A percentile compares a stretch with the other conserved stretches of the same genome.
Conservation (phyloP, 2,329 filamentous ascomycete species). For the Coniochaeta ligniaria region DNA sequence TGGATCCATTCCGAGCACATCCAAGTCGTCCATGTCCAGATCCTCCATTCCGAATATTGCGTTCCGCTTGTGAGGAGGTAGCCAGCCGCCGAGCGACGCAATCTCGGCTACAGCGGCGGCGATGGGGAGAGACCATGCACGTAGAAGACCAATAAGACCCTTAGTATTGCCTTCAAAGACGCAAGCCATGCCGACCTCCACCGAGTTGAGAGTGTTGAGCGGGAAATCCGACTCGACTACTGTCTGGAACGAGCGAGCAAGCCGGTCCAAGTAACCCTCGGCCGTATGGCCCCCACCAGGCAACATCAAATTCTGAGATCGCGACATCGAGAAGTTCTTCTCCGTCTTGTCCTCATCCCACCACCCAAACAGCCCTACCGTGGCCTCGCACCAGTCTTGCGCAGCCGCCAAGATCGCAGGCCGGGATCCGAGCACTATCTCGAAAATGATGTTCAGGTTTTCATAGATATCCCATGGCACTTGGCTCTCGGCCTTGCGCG, state of each 20-base stretch:
- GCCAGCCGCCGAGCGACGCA: constrained; percentile 76
- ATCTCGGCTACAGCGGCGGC: constrained; percentile 76
- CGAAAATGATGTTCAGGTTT: constrained; percentile 72
- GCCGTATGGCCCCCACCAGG: constrained; percentile 39
- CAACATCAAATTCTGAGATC: constrained; percentile 26
- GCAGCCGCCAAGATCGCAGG: constrained; percentile 69
- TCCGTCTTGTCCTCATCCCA: constrained; percentile 72
- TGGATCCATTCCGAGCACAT: constrained; percentile 65
- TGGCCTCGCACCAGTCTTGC: constrained; percentile 89
- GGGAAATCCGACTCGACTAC: constrained; percentile 64
- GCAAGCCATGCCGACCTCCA: constrained; percentile 77
- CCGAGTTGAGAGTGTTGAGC: constrained; percentile 65
- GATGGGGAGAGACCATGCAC: constrained; percentile 73
- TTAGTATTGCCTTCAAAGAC: constrained; percentile 78
- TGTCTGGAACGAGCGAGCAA: constrained; percentile 64
- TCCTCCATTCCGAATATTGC: constrained; percentile 52
- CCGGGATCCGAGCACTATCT: constrained; percentile 68
- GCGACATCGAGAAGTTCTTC: constrained; percentile 31
- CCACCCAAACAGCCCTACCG: constrained; percentile 77
- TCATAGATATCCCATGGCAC: constrained; percentile 90
- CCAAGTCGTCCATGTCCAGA: constrained; percentile 76
- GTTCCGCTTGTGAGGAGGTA: constrained; percentile 51
- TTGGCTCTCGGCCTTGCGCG: constrained; percentile 74
- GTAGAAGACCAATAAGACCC: constrained; percentile 65
- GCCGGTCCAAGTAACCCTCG: constrained; percentile 65